These are phyloP conservation scores for Fusarium tricinctum DNA, from an alignment of 2,329 filamentous ascomycete genomes.

Conservation along the genomic window DNA sequence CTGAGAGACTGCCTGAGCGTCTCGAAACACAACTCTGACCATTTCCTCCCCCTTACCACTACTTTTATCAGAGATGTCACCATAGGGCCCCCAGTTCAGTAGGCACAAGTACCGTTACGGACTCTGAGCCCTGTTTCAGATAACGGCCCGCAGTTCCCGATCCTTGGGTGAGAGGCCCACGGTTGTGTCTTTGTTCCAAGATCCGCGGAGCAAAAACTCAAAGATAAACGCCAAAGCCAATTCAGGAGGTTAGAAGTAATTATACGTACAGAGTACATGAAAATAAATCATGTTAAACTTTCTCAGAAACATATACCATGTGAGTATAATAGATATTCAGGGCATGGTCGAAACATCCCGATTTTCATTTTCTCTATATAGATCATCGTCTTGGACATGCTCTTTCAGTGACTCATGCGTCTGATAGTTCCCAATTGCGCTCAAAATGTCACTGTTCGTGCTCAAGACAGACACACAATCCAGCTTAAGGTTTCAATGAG, in stretches of 20 bases:
- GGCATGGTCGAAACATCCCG: constrained; percentile 21
- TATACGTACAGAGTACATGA: not conserved
- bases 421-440: constrained; percentile 38
- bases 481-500: constrained; percentile 25
- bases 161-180: not conserved
- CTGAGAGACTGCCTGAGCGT: constrained; percentile 22
- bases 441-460: constrained; percentile 38
- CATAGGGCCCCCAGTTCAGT: not conserved
- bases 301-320: not conserved
- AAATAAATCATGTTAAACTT: not conserved
- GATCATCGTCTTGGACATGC: constrained; percentile 35
- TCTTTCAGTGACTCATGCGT: constrained; percentile 25
- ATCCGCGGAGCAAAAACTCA: not conserved
- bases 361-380: constrained; percentile 45
- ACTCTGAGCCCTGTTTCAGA: constrained; percentile 28
- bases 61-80: constrained; percentile 14
- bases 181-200: not conserved
- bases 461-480: constrained; percentile 10
- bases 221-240: not conserved
- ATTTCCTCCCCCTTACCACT: constrained; percentile 5
- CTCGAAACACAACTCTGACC: constrained; percentile 33
- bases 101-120: not conserved
- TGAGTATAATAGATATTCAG: constrained; percentile 5
- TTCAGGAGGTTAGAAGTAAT: not conserved
- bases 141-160: constrained; percentile 16